These are phyloP conservation scores for Trichopus zeylanicus DNA, from an alignment of 116 monocot genomes.

Conservation along the genomic window DNA sequence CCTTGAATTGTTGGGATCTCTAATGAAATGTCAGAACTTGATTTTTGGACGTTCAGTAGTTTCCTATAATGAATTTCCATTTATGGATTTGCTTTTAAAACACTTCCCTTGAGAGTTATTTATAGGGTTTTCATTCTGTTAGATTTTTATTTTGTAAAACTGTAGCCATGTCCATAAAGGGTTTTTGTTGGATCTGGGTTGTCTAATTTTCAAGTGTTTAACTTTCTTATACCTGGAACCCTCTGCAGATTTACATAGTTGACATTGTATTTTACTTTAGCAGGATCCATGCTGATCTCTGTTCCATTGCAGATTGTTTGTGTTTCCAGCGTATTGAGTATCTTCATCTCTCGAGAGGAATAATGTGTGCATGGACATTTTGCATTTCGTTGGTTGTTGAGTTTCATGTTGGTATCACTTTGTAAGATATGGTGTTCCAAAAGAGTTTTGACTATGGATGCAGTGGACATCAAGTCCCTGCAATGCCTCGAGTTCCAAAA, in stretches of 20 bases:
- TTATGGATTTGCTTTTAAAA: neutral
- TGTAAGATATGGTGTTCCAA: constrained; percentile 44
- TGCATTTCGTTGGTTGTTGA: constrained; percentile 16
- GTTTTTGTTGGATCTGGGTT: no score
- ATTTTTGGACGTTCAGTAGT: neutral
- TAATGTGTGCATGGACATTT: neutral
- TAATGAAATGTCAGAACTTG: neutral
- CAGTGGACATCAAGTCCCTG: constrained; percentile 29
- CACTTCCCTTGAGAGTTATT: neutral
- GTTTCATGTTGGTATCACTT: constrained; percentile 7
- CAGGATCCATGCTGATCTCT: neutral
- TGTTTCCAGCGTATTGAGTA: neutral
- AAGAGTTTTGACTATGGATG: constrained; percentile 41
- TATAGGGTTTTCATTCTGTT: neutral
- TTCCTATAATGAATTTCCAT: neutral
- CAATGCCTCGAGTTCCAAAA: constrained; percentile 34
- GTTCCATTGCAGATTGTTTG: neutral
- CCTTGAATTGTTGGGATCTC: neutral
- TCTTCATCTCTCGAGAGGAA: constrained; percentile 9
- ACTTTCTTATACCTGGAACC: no score
- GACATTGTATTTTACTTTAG: no score
- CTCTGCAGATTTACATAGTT: no score
- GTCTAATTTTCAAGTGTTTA: no score
- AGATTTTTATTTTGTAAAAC: no score
- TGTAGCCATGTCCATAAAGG: neutral